Evolutionary conservation across 768 basidiomycete species (phyloP), one percentile per base, ranked within the genome.

Genomic region (Boletus vinaceobasis): DNA sequence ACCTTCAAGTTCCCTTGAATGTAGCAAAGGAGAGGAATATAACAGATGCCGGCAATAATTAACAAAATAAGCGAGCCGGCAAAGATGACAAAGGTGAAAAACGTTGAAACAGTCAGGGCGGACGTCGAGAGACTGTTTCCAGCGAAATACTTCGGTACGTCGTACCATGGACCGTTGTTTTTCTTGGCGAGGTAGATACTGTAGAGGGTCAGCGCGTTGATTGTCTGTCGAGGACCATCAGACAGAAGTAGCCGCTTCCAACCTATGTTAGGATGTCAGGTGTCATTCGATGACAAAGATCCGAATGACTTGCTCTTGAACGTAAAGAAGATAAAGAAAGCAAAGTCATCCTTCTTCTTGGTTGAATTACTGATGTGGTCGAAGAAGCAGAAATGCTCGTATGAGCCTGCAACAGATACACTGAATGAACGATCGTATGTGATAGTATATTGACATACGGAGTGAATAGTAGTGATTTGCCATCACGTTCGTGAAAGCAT

Each of bases 271-370:
- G 27, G 13, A 37, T 3, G 17, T 57, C 23, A 62, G 50, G 29
- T 10, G 42, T 43, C 43, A 36, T 27, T 38, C 13, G 38, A 14
- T 38, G n/a, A 44, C 19, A 47, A 13, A 21, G 33, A 43, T 42
- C 15, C 17, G 48, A 21, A 46, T 7, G 19, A 76, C 85, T 50
- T 57, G 91, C 96, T 96, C 79, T 99, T 99, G 82, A 99, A 98
- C 1, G 89, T 90, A 74, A 99, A 99, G 84, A 98, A 99, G 67
- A 98, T 84, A 73, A 97, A 99, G 80, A 98, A 98, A 33, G 96
- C 95, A 73, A 99, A 94, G 66, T 97, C 93, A 68, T 99, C 97
- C 71, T 88, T 94, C 58, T 84, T 86, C 80, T 96, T 98, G 31
- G 93, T 94, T 27, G 97, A 98, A 66, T 91, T 87, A 66, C 86